Percentiles rank a stretch among this genome's conserved stretches.
These are phyloP conservation scores for Rhodamnia rubescens DNA, from an alignment of 345 rosid genomes.

Conservation along the genomic window DNA sequence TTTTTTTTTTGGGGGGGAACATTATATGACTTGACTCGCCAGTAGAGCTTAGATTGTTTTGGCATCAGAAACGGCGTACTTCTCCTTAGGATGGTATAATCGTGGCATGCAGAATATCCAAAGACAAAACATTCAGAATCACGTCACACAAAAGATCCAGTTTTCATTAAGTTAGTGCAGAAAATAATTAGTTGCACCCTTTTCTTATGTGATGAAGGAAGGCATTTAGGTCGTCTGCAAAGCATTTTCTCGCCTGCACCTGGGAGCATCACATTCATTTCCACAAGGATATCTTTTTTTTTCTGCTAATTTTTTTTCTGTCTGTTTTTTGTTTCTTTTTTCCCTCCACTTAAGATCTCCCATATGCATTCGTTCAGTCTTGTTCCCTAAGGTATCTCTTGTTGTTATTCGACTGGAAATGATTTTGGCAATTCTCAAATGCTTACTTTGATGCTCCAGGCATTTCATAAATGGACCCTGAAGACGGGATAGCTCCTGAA, in stretches of 20 bases:
- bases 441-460: background rate
- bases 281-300: background rate
- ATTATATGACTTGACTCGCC: background rate
- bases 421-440: background rate
- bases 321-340: background rate
- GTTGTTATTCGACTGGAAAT: background rate
- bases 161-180: background rate
- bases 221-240: background rate
- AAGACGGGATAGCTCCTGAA: slow-evolving; percentile 18
- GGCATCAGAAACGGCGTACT: background rate
- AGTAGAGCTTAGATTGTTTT: background rate
- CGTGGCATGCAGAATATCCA: background rate
- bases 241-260: background rate
- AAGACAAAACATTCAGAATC: background rate
- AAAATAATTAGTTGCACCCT: background rate
- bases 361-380: background rate
- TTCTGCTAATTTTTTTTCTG: background rate
- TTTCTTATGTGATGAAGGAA: background rate
- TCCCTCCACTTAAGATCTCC: background rate
- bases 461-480: slow-evolving; percentile 44
- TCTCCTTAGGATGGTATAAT: background rate
- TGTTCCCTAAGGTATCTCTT: background rate
- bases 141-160: background rate
- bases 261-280: background rate
- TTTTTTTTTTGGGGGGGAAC: background rate